Base-by-base conservation (phyloP, 1,284 basidiomycete genomes). In the Apiotrichum gracile region DNA sequence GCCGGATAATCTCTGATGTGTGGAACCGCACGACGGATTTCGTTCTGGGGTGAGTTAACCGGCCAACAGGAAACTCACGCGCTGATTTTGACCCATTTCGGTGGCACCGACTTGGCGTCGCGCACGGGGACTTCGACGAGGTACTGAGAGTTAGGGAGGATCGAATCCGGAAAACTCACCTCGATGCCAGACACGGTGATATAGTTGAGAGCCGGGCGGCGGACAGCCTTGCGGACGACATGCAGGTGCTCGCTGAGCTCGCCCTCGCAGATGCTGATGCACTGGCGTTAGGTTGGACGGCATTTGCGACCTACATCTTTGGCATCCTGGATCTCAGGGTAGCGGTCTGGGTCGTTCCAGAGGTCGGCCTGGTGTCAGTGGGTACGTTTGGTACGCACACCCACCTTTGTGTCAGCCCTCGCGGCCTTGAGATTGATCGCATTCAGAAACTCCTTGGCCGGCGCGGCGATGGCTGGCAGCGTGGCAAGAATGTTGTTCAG, bases 241-340 rank as follows among this genome's bases (percentile, higher is more conserved):
- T 82, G 83, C 22, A 98, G 77, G 67, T 96, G 87, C 35, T 87
- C 84, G 8, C 79, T 70, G 2, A 97, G 79, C 61, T 92, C 88
- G 7, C 79, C 78, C 62, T 90, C 87, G 21, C 70, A 72, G 12
- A 73, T 63, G n/a, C 52, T 61, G 43, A 76, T 76, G 41, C 71
- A 71, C 70, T 73, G 51, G 3, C 6, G 27, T 47, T 43, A 57
- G 49, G 9, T 16, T 3, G n/a, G 17, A 4, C 6, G 21, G n/a
- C 43, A 16, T 16, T 25, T 17, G 10, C 5, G 9, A 61, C 72
- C 55, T 45, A 76, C 74, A 63, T 79, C 75, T 47, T 76, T 80
- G 35, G 78, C 70, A 47, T 81, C 79, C 31, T 81, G 79, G 5
- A 92, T 78, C 3, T 74, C 78, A 1, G 88, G 86, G 67, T 83